These are phyloP conservation scores for Cercospora berteroae DNA, from an alignment of 2,329 filamentous ascomycete species.

Conservation along the genomic window DNA sequence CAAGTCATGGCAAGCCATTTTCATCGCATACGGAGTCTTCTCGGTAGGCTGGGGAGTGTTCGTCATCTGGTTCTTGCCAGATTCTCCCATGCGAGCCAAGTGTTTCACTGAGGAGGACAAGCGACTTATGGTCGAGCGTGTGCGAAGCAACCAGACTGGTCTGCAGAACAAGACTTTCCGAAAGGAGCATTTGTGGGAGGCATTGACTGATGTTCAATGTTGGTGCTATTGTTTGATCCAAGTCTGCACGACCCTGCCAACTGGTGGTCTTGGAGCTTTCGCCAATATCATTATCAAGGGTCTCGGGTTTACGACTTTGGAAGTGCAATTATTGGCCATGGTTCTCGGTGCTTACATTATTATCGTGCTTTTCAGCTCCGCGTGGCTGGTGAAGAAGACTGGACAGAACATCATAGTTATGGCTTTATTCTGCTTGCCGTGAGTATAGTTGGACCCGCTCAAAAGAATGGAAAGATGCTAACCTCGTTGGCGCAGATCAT, in stretches of 20 bases:
- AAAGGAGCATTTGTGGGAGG: constrained; percentile 55
- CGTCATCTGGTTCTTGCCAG: constrained; percentile 63
- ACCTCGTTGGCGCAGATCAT: constrained; percentile 51
- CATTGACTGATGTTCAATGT: constrained; percentile 63
- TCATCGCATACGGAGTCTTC: constrained; percentile 63
- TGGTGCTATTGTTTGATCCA: constrained; percentile 52
- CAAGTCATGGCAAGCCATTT: constrained; percentile 64
- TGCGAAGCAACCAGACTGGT: constrained; percentile 49
- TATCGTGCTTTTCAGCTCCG: constrained; percentile 63
- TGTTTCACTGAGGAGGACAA: constrained; percentile 64
- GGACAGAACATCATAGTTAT: constrained; percentile 68
- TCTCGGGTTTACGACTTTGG: constrained; percentile 63
- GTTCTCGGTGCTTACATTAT: constrained; percentile 74
- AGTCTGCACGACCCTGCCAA: constrained; percentile 70
- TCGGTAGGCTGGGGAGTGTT: constrained; percentile 65
- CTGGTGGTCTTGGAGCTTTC: constrained; percentile 69
- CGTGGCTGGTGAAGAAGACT: constrained; percentile 66
- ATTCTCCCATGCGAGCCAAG: constrained; percentile 69
- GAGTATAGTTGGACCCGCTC: constrained; percentile 34
- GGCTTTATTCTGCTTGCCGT: constrained; percentile 65
- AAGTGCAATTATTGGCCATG: constrained; percentile 74
- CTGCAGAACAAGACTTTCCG: constrained; percentile 52
- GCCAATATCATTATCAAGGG: constrained; percentile 70
- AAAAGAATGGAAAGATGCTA: background rate
- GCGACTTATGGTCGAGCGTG: constrained; percentile 51